Conservation (phyloP, 2,329 filamentous ascomycete species). For the Botrytis medusae region DNA sequence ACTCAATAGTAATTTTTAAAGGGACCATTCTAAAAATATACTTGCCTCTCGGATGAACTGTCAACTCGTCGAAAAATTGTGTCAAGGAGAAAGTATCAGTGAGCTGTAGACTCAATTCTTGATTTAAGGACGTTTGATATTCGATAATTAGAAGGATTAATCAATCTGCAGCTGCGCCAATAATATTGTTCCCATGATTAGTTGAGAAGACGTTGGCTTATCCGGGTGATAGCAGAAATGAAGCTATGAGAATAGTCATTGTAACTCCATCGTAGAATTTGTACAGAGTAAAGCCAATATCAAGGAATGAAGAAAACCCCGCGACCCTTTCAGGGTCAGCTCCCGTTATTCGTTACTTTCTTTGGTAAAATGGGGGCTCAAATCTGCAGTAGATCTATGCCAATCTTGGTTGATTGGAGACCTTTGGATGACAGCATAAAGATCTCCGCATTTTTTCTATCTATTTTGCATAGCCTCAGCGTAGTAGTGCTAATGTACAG, state of each 20-base stretch:
- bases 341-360: not conserved
- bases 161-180: slow-evolving; percentile 10
- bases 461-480: slow-evolving; percentile 19
- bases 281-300: slow-evolving; percentile 9
- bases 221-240: slow-evolving; percentile 13
- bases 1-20: not conserved
- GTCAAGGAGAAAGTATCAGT: not conserved
- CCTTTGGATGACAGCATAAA: slow-evolving; percentile 14
- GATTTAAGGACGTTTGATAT: not conserved
- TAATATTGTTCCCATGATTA: slow-evolving; percentile 15
- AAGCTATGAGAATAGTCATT: slow-evolving; percentile 8
- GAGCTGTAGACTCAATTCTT: not conserved
- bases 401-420: slow-evolving; percentile 4
- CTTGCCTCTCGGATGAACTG: not conserved
- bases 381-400: slow-evolving; percentile 19
- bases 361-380: not conserved
- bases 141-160: slow-evolving; percentile 10
- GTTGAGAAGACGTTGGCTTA: not conserved
- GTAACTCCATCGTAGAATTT: not conserved
- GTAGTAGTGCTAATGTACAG: slow-evolving; percentile 11
- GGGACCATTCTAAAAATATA: slow-evolving; percentile 13
- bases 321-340: slow-evolving; percentile 4
- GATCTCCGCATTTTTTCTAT: slow-evolving; percentile 13
- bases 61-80: not conserved
- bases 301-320: slow-evolving; percentile 17